These are phyloP conservation scores for Niveomyces coronatus DNA, from an alignment of 2,329 filamentous ascomycete species.

Conservation along the genomic window DNA sequence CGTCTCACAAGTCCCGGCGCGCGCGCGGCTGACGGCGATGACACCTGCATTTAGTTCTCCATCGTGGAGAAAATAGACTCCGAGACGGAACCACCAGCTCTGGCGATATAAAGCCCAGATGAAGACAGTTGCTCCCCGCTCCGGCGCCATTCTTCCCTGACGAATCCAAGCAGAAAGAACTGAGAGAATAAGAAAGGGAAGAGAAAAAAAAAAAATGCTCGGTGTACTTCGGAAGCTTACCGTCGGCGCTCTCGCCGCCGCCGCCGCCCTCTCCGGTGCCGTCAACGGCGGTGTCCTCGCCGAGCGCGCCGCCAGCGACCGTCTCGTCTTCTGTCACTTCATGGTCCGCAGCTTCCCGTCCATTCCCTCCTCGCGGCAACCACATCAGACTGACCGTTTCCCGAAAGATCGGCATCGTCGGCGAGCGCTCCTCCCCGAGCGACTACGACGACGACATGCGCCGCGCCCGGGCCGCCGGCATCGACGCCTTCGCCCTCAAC, in stretches of 20 bases:
- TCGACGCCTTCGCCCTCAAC: slow-evolving; percentile 41
- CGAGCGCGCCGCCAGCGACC: slow-evolving; percentile 12
- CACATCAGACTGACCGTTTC: background rate
- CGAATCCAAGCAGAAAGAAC: background rate
- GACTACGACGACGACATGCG: slow-evolving; percentile 39
- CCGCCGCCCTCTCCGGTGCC: slow-evolving; percentile 10
- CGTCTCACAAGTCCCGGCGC: background rate
- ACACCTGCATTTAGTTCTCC: no score
- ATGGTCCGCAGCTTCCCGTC: slow-evolving; percentile 21
- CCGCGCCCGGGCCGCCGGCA: slow-evolving; percentile 30
- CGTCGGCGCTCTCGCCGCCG: slow-evolving; percentile 11
- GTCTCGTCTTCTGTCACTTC: slow-evolving; percentile 33
- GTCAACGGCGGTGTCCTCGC: slow-evolving; percentile 11
- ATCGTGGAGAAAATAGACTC: no score
- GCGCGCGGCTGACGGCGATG: no score
- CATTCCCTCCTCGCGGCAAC: background rate
- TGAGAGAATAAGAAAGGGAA: no score
- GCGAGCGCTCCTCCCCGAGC: slow-evolving; percentile 28
- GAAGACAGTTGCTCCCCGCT: no score
- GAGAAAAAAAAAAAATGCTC: slow-evolving; percentile 7
- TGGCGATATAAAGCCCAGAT: no score
- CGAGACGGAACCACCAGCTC: no score
- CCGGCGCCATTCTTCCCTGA: background rate
- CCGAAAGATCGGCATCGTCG: slow-evolving; percentile 32
- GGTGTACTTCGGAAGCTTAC: slow-evolving; percentile 11